Conservation (phyloP, 176 grass and related monocot genomes). For the Carex kokanica region DNA sequence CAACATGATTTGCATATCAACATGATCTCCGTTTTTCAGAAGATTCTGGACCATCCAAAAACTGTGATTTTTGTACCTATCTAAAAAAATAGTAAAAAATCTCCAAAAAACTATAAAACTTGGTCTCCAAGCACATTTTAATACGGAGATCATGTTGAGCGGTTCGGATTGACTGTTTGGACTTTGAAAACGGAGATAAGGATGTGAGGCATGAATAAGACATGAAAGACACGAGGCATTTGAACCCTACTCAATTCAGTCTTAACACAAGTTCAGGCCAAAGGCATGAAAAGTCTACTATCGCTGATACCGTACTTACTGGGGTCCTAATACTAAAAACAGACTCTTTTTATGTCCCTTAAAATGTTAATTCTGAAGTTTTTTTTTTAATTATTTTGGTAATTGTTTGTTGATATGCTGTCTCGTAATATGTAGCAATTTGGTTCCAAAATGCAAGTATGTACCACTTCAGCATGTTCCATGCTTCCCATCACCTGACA, state of each 20-base stretch:
- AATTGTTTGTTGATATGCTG: neutral
- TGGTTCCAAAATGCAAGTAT: conserved; percentile 96
- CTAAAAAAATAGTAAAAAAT: no score
- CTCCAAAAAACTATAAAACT: no score
- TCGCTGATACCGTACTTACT: neutral
- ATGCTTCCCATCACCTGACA: conserved; percentile 79
- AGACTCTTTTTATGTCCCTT: neutral
- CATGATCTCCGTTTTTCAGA: no score
- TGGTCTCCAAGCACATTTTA: no score
- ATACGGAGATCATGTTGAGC: no score
- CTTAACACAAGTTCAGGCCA: neutral
- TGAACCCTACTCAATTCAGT: neutral
- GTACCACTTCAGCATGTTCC: conserved; percentile 98
- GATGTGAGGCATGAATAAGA: no score
- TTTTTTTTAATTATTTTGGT: neutral
- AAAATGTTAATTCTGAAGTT: neutral
- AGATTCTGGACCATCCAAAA: no score
- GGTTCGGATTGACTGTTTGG: no score
- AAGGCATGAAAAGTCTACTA: neutral
- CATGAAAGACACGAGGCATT: no score
- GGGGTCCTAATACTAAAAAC: neutral
- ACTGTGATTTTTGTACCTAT: no score
- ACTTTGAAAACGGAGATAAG: no score
- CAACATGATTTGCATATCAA: no score
- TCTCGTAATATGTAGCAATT: conserved; percentile 40